A percentile compares a stretch with the other conserved stretches of the same genome.
phyloP scores from a whole-genome alignment of 768 basidiomycete genomes.

The Coprinellus micaceus region DNA sequence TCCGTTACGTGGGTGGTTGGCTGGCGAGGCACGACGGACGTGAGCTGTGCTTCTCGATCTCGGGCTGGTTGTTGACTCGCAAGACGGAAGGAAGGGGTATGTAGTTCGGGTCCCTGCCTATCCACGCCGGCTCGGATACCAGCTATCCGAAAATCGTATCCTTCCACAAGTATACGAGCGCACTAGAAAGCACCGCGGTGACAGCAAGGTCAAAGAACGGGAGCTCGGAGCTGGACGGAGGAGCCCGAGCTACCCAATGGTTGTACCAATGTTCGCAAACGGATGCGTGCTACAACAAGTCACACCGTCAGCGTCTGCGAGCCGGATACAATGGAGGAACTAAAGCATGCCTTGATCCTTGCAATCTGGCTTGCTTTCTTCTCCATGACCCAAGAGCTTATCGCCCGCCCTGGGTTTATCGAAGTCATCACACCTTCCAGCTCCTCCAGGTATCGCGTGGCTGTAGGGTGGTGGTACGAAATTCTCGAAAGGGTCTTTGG shows the following conservation, averaged over 20 bases:
- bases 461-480: conserved; percentile 24
- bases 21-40: no score
- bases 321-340: not conserved
- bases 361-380: conserved; percentile 24
- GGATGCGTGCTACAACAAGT: conserved; percentile 27
- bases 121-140: not conserved
- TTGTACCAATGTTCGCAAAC: conserved; percentile 33
- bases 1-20: no score
- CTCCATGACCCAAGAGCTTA: conserved; percentile 24
- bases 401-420: conserved; percentile 12
- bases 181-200: conserved; percentile 21
- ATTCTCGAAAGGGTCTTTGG: conserved; percentile 8
- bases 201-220: conserved; percentile 20
- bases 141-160: conserved; percentile 19
- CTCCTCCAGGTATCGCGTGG: conserved; percentile 22
- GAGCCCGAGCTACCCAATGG: conserved; percentile 23
- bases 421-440: conserved; percentile 18
- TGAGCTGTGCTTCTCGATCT: no score
- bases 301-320: not conserved
- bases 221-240: conserved; percentile 1
- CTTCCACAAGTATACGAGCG: conserved; percentile 30
- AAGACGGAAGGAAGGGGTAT: not conserved
- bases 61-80: no score
- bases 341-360: conserved; percentile 23
- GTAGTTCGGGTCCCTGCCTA: not conserved